Base-by-base conservation (phyloP, 1,284 basidiomycete genomes). In the Trametes sp. region DNA sequence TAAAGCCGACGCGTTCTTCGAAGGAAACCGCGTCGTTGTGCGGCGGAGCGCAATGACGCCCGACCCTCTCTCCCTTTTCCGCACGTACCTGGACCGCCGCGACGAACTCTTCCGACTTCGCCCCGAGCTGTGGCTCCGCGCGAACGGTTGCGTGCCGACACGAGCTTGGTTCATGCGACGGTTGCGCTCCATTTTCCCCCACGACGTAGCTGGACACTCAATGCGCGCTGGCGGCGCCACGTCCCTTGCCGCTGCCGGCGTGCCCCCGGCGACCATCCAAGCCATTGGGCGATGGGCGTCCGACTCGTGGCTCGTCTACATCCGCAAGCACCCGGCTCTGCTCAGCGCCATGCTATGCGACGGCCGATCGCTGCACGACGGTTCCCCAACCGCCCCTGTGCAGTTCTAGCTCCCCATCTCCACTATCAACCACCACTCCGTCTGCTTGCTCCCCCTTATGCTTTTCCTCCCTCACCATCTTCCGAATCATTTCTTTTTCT, bases 231-330 rank as follows among this genome's bases (percentile, higher is more conserved):
- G 79, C 0, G 75, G 77, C 1, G 77, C 79, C 0, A 82, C 79
- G 0, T 71, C 66, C 36, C 73, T 75, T 29, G 78, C 78, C 0
- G 46, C 64, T 0, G 62, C 70, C 0, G 77, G 80, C 0, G 61
- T 74, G 1, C 65, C 77, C 1, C 69, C 75, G n/a, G 63, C 71
- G 16, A 48, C 69, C 26, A 80, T 81, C 29, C 77, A 78, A 58
- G 73, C 74, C 0, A n/a, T 76, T 0, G 78, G 80, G 0, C 61
- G 72, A 0, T 81, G 79, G 80, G 73, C 77, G 0, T 80, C 78
- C 0, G 60, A 70, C 0, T 66, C 78, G 0, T 81, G 70, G 67
- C 70, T 73, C 28, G 69, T 73, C 19, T 81, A 81, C 56, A 75
- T 80, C 19, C 66, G 73, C 0, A 70, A 77, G 9, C 70, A 79